Base-by-base conservation (phyloP, 2,329 filamentous ascomycete species). In the Fragosphaeria purpurea region DNA sequence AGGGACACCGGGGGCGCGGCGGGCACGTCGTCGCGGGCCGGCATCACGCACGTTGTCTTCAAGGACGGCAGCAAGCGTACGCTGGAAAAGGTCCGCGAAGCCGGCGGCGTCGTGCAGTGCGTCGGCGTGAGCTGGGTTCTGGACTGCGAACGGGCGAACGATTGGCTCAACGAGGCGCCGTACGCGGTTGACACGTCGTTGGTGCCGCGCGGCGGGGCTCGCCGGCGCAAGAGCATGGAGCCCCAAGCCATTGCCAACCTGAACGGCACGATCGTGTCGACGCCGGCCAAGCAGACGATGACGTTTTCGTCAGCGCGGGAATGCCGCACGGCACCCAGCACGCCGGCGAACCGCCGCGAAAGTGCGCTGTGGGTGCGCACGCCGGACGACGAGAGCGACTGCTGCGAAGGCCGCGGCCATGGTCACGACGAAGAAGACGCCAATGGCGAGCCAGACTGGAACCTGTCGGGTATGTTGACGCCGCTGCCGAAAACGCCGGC, bases 121-220 rank as follows among this genome's bases (percentile, higher is more conserved):
- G 88, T 95, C 50, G 88, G 88, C 46, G 85, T 94, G 44, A 83
- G 82, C 57, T 95, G 88, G 88, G 85, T 93, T 50, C 75, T 95
- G 55, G 88, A 95, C 58, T 91, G 86, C 59, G 85, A 91, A 64
- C 75, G 83, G 11, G 80, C 86, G 60, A 85, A 85, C 55, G 71
- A 79, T 62, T 90, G 86, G 86, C 71, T 90, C 3, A 83, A 88
- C 34, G 86, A 93, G 62, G 67, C 71, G 0, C 71, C 78, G 0
- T 91, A 88, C 63, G 72, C 75, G 44, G 78, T 90, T 43, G 83
- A 89, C 64, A 80, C 80, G 34, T 73, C 76, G 2, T 69, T 81
- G 42, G 68, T 86, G 37, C 83, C 86, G 13, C 82, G 85, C 2
- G 84, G 85, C 13, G 83, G 84, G 7, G 77, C 76, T 46, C 82